These are phyloP conservation scores for Filosporella fistucella DNA, from an alignment of 495 filamentous ascomycete species.

Conservation along the genomic window DNA sequence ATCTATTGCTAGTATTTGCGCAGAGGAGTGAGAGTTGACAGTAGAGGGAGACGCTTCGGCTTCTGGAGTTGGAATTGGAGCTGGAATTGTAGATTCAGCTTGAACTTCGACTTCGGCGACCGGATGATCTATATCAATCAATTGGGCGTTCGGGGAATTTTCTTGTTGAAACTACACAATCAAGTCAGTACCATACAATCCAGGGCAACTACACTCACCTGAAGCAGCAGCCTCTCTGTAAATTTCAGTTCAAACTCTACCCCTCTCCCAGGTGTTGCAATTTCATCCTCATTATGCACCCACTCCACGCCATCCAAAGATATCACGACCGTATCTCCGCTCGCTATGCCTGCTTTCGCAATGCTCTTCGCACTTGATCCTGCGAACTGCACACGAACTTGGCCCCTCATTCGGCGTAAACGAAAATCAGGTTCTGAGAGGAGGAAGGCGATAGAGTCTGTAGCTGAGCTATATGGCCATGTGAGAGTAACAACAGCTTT, in stretches of 20 bases:
- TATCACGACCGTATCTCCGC: slow-evolving; percentile 70
- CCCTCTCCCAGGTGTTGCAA: slow-evolving; percentile 58
- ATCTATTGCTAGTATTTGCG: background rate
- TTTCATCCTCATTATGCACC: slow-evolving; percentile 38
- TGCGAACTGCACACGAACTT: slow-evolving; percentile 77
- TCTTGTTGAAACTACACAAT: slow-evolving; percentile 16
- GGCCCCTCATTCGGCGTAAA: slow-evolving; percentile 70
- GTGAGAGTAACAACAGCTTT: slow-evolving; percentile 73
- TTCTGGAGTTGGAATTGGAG: slow-evolving; percentile 3
- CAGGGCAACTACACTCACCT: slow-evolving; percentile 40
- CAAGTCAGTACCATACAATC: background rate
- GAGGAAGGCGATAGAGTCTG: slow-evolving; percentile 64
- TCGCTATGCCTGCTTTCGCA: slow-evolving; percentile 59
- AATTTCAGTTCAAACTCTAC: slow-evolving; percentile 74
- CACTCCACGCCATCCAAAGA: slow-evolving; percentile 62
- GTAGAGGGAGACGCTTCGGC: background rate
- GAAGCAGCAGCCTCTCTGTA: slow-evolving; percentile 48
- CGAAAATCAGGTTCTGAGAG: slow-evolving; percentile 85
- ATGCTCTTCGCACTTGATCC: slow-evolving; percentile 68
- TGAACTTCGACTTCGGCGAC: background rate
- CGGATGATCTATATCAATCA: slow-evolving; percentile 23
- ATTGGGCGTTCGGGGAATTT: slow-evolving; percentile 5
- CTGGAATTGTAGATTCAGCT: background rate
- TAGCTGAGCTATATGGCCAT: slow-evolving; percentile 86
- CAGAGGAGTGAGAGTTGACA: background rate